Evolutionary conservation across 257 asterid species (phyloP), one percentile per base, ranked within the genome.

Genomic region (Nicotiana attenuata): DNA sequence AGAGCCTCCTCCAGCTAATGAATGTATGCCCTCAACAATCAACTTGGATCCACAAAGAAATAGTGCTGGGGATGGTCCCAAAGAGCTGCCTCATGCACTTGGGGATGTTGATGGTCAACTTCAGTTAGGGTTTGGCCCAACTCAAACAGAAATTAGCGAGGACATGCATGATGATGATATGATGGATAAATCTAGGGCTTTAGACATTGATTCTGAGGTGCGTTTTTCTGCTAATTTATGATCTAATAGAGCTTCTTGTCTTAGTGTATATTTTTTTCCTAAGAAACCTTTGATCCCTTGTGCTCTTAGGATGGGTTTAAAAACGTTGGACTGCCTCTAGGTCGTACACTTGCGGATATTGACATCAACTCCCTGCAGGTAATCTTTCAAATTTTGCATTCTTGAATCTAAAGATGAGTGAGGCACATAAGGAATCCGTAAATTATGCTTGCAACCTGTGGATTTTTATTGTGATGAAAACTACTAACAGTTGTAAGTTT

Each of bases 331-430:
- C 82, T 92, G 41, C 90, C 97, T 69, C 89, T 89, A 75, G 97
- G 91, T 87, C 90, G 89, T 26, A 84, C 93, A 41, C 68, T 91
- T 86, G 83, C 65, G 85, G 90, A 89, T 83, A 85, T 95, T 84
- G 97, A 95, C 89, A 87, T 91, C 87, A 84, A 73, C 80, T 90
- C 97, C 28, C 83, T 95, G 87, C 98, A 93, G 99, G 98, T 95
- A 80, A 52, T 93, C 53, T 87, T 28, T 81, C 73, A 47, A 73
- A 78, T 17, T 61, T 76, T 45, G 80, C 82, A 17, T 78, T 83
- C 41, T 59, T 73, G 65, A 50, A 31, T 75, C 35, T 33, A 56
- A n/a, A 28, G 63, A 80, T 64, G 38, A 65, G 28, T 65, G 35
- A 45, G 78, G 78, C 78, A 41, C 78, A 41, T 9, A 56, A 77